Evolutionary conservation across 2,329 filamentous ascomycete species (phyloP), one percentile per base, ranked within the genome.

Genomic region (Diaporthe vexans): DNA sequence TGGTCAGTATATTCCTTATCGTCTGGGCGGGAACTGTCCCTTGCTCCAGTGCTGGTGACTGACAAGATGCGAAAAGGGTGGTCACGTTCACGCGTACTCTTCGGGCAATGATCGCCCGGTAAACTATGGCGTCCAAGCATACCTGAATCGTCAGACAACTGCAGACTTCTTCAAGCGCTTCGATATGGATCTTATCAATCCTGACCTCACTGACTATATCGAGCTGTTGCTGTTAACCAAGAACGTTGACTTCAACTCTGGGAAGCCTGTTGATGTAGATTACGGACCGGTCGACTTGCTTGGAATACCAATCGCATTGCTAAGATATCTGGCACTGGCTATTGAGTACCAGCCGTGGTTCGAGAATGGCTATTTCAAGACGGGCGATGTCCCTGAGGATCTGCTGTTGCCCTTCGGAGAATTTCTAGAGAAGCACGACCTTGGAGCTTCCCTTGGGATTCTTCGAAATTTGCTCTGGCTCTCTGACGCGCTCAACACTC

Each of bases 11-110:
- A 29, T 26, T 7, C 24, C 1, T 40, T 40, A 13, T 40, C 37
- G 11, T 13, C 37, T 5, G 37, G 37, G 37, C 37, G 37, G 10
- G 11, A 13, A 11, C 37, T 13, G 13, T 40, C 3, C 35, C 17
- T 19, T 4, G 2, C 3, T 17, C 4, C 24, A 57, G 43, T 7
- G 13, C 29, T 26, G 17, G 24, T 19, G 11, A 17, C 67, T 70
- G n/a, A 70, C 35, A 26, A 24, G 17, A 37, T 43, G 15, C 15
- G 40, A 9, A 24, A 11, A 70, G 67, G 71, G 72, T 17, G 86
- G 86, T 1, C 85, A 88, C 72, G 84, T 84, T 2, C 79, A 86
- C 26, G 88, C 86, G 3, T 88, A 87, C 77, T 80, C 76, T 24
- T 83, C 83, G 26, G 77, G 82, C n/a, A 83, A 77, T 3, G 80